Evolutionary conservation across 768 basidiomycete genomes (phyloP), one percentile per base, ranked within the genome.

Genomic region (Asterophora parasitica): DNA sequence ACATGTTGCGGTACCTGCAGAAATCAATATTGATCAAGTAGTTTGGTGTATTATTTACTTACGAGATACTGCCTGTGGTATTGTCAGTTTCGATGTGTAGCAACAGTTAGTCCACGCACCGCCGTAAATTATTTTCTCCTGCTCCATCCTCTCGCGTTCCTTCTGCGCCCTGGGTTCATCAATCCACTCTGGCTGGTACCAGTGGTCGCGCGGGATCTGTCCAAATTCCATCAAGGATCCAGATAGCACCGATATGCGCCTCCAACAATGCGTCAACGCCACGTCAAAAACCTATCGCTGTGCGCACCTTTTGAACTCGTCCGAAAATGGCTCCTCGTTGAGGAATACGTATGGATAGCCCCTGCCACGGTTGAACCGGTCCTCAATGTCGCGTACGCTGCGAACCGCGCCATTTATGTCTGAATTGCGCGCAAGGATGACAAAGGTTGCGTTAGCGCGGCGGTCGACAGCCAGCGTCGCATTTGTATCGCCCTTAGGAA

Each of bases 291-390:
- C 48, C 43, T 13, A 19, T 4, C 28, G 23, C 28, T 31, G 46
- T n/a, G 49, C 75, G 55, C 59, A 81, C 79, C 68, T 68, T 60
- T 83, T 88, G 67, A 94, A 93, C 13, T 79, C 76, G 1, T 84
- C 81, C 11, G 76, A 71, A 64, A 95, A 95, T 0, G 80, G 78
- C 52, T 79, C 78, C 41, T 96, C 92, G 61, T 95, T 95, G 50
- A 97, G 70, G 66, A 96, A 87, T 19, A 92, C 83, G 64, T 88
- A 96, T 4, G 91, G 89, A 59, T 96, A 95, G 16, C 77, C 73
- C 56, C 79, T 87, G 51, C 74, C 77, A 36, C 72, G 69, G 66
- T 97, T 97, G 70, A 93, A 93, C 33, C 82, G 68, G 52, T 86
- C 79, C 67, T 95, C 92, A 52, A 92, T 66, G 62, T 86, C 78